These are phyloP conservation scores for Phytopythium kandeliae DNA, from an alignment of 352 stramenopile species.

Conservation along the genomic window DNA sequence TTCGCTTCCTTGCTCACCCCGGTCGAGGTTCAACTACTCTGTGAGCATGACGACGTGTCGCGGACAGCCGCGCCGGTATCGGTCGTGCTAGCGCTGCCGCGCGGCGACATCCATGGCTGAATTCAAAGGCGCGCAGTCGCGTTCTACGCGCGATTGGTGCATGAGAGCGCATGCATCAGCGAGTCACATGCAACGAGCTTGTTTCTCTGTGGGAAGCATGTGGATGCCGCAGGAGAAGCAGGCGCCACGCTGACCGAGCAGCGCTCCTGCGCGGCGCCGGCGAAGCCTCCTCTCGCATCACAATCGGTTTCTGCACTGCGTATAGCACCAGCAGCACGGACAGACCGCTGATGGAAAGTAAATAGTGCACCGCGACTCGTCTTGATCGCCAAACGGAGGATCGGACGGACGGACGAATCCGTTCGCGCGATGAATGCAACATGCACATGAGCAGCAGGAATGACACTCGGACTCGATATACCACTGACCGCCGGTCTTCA, in stretches of 20 bases:
- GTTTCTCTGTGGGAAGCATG: conserved; percentile 10
- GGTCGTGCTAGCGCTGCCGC: background rate
- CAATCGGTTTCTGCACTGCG: conserved; percentile 66
- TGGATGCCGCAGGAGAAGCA: conserved; percentile 28
- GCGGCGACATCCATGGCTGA: background rate
- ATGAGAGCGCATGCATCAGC: too few relatives aligned
- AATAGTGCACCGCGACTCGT: conserved; percentile 54
- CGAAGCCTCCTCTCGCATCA: conserved; percentile 31
- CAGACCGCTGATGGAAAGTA: conserved; percentile 61
- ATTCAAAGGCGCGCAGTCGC: too few relatives aligned
- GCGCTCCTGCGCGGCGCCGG: conserved; percentile 6
- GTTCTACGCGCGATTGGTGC: too few relatives aligned
- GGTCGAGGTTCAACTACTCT: background rate
- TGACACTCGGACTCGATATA: background rate
- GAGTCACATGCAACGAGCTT: background rate
- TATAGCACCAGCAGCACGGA: conserved; percentile 68
- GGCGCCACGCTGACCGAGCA: conserved; percentile 5
- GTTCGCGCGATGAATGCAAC: conserved; percentile 1
- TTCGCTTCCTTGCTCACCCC: background rate
- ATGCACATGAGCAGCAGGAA: background rate
- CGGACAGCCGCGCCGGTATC: background rate
- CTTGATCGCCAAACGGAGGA: too few relatives aligned
- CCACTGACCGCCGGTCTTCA: conserved; percentile 20
- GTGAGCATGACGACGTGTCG: background rate
- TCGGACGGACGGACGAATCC: background rate